Base-by-base conservation (phyloP, 352 stramenopile genomes). In the Phytopythium boreale region DNA sequence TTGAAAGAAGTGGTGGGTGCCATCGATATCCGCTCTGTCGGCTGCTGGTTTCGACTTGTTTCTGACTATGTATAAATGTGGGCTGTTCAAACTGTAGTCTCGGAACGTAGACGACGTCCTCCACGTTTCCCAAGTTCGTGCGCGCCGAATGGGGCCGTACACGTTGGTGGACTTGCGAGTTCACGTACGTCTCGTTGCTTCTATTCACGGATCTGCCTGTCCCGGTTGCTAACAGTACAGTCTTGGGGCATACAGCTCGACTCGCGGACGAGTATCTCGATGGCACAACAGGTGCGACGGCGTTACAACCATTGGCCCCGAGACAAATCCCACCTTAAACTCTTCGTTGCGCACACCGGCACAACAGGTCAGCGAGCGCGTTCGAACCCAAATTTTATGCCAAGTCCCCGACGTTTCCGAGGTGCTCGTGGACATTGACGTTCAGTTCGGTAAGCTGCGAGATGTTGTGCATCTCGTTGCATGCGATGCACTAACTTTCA, bases 371-470 rank as follows among this genome's bases (percentile, higher is more conserved):
- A 80, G 84, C 10, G 68, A 79, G 26, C 83, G 74, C 19, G 85
- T 96, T 14, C 81, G 88, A 37, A 76, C 72, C 1, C 76, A 92
- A 29, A 93, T 95, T 57, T 61, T 93, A 39, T 65, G 79, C 4
- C 56, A 91, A 24, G 67, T 95, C 14, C 81, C 67, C 14, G 84
- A 93, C 53, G 87, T 96, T n/a, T 92, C 87, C 0, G 88, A 96
- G 68, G 86, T 96, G 49, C 70, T 95, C n/a, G 88, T 96, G 10
- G 86, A 93, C 60, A 91, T 94, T 53, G 86, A 95, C 49, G 86
- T 90, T 7, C 76, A 87, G 51, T 84, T 88, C 57, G 69, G 83
- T 92, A 52, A 36, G 74, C 68, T 4, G 19, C 20, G 27, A 9
- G 10, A n/a, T 17, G 53, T 12, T 9, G 3, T 46, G 12, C 12